Evolutionary conservation across 768 basidiomycete species (phyloP).

Genomic region (Lentinula sp.): DNA sequence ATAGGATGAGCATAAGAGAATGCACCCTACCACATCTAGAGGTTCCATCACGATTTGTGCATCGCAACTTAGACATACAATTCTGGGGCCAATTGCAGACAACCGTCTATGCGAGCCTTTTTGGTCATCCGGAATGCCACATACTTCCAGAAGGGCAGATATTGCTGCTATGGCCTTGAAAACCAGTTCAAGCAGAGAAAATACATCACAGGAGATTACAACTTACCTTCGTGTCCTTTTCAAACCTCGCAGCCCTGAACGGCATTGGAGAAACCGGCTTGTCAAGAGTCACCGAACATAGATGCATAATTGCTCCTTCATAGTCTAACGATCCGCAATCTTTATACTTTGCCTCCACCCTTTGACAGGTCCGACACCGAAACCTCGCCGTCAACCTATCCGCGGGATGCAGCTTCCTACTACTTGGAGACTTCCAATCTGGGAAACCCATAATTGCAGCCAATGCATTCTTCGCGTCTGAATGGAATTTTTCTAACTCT

Average conservation of each 20-base stretch:
- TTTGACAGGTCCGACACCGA: conserved; percentile 46
- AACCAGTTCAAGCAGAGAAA: neutral
- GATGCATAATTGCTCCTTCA: conserved; percentile 51
- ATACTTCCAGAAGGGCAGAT: conserved; percentile 26
- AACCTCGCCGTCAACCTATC: conserved; percentile 57
- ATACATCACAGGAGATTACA: neutral
- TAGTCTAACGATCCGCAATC: conserved; percentile 49
- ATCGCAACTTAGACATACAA: conserved; percentile 47
- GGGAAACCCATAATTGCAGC: conserved; percentile 41
- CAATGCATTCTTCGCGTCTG: conserved; percentile 35
- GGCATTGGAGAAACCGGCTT: conserved; percentile 14
- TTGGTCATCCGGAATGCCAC: conserved; percentile 8
- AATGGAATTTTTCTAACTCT: conserved; percentile 33
- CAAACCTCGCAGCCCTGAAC: conserved; percentile 50
- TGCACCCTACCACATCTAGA: conserved; percentile 34
- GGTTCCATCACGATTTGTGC: conserved; percentile 43
- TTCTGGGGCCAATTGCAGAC: conserved; percentile 18
- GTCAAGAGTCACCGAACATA: conserved; percentile 34
- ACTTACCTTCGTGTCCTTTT: conserved; percentile 52
- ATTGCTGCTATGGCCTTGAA: conserved; percentile 43
- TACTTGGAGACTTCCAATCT: conserved; percentile 45
- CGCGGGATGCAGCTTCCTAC: conserved; percentile 43
- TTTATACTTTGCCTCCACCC: conserved; percentile 23
- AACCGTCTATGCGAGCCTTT: conserved; percentile 13
- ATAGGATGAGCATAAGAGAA: neutral